Percentiles rank a stretch among this genome's conserved stretches.
Conservation (phyloP, 768 basidiomycete genomes). For the Mycena galericulata region DNA sequence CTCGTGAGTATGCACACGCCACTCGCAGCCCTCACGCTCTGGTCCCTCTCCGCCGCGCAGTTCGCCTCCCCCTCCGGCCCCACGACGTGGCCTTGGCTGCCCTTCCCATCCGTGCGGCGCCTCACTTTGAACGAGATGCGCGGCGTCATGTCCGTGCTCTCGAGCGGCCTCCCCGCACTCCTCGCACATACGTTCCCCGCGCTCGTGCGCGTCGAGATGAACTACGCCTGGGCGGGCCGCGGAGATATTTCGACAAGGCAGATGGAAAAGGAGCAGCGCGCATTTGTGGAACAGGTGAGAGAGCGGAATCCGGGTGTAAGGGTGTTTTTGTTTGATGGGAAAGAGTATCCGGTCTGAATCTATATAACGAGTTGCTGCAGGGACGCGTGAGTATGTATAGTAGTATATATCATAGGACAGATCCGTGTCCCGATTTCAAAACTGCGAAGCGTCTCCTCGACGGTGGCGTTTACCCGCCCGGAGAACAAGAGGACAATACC, state of each 20-base stretch:
- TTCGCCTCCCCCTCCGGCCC: background rate
- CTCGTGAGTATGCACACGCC: slow-evolving; percentile 8
- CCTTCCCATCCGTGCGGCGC: background rate
- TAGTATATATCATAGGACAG: too few relatives aligned
- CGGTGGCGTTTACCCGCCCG: too few relatives aligned
- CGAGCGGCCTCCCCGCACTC: background rate
- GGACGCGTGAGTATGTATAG: too few relatives aligned
- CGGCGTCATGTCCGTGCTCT: background rate
- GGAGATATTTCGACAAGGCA: background rate
- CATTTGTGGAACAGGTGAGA: slow-evolving; percentile 1
- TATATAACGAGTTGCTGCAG: too few relatives aligned
- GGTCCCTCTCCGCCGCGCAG: slow-evolving; percentile 7
- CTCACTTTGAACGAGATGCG: slow-evolving; percentile 4
- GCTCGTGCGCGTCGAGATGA: slow-evolving; percentile 2
- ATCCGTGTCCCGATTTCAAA: too few relatives aligned
- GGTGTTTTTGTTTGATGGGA: slow-evolving; percentile 7
- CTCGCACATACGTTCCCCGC: slow-evolving; percentile 14
- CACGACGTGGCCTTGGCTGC: background rate
- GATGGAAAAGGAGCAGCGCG: background rate
- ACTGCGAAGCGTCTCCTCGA: too few relatives aligned
- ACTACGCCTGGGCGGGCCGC: slow-evolving; percentile 7
- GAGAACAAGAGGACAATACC: too few relatives aligned
- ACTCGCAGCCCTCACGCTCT: slow-evolving; percentile 16
- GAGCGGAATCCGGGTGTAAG: background rate
- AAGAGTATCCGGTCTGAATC: background rate